Conservation (phyloP, 148 eudicot genomes). For the Spergularia bocconei region DNA sequence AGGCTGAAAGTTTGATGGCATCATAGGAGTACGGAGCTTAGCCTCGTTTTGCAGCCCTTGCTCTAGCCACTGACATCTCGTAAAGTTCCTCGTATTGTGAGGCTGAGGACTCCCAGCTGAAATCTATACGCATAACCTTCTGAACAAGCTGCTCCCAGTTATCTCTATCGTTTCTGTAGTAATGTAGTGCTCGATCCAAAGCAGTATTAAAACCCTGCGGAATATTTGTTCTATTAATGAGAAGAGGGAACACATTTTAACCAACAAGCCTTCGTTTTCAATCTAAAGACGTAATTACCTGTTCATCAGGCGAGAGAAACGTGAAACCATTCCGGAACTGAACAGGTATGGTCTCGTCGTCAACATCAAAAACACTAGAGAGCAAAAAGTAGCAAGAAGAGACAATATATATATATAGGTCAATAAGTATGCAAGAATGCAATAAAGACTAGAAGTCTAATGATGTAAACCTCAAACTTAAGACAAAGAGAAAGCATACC, state of each 20-base stretch:
- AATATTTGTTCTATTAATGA: background rate
- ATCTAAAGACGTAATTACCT: conserved; percentile 40
- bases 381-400: background rate
- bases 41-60: conserved; percentile 45
- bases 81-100: conserved; percentile 79
- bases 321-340: conserved; percentile 86
- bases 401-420: background rate
- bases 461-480: background rate
- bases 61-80: conserved; percentile 59
- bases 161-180: conserved; percentile 44
- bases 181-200: conserved; percentile 69
- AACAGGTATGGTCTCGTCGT: conserved; percentile 63
- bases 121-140: conserved; percentile 79
- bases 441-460: background rate
- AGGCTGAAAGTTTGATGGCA: background rate
- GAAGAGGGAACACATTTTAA: background rate
- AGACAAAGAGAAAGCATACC: conserved; percentile 36
- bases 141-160: conserved; percentile 76
- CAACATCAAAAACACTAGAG: conserved; percentile 83
- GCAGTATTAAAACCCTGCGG: conserved; percentile 70
- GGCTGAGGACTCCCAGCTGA: conserved; percentile 90
- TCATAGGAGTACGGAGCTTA: conserved; percentile 12
- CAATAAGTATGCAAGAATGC: background rate
- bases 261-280: background rate
- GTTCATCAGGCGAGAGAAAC: conserved; percentile 74